Conservation (phyloP, 768 basidiomycete genomes). For the Amanita brunnescens region DNA sequence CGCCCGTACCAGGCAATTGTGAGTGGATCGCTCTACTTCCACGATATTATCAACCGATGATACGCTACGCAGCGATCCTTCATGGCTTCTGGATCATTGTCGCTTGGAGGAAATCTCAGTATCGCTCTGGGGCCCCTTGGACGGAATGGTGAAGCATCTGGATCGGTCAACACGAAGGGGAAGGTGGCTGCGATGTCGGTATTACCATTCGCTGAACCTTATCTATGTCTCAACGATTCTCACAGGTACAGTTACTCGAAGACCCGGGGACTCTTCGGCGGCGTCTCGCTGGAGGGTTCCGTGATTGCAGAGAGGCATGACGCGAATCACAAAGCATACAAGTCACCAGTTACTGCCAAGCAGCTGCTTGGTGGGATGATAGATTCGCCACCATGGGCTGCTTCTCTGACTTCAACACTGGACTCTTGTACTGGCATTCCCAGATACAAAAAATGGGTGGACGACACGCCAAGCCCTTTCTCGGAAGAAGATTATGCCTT, state of each 20-base stretch:
- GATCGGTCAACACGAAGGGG: slow-evolving; percentile 75
- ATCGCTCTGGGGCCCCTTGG: slow-evolving; percentile 88
- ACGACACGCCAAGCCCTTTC: slow-evolving; percentile 29
- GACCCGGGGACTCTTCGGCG: slow-evolving; percentile 90
- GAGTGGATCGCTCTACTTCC: slow-evolving; percentile 19
- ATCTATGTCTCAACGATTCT: slow-evolving; percentile 4
- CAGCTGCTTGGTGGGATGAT: slow-evolving; percentile 74
- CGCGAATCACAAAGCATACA: slow-evolving; percentile 80
- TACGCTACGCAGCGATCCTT: slow-evolving; percentile 53
- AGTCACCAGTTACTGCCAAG: slow-evolving; percentile 62
- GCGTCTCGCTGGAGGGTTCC: slow-evolving; percentile 80
- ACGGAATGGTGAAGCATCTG: slow-evolving; percentile 88
- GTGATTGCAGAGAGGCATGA: slow-evolving; percentile 93
- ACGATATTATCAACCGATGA: neutral
- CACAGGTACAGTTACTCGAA: slow-evolving; percentile 84
- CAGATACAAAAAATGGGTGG: slow-evolving; percentile 60
- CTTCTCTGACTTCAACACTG: slow-evolving; percentile 64
- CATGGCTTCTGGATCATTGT: slow-evolving; percentile 90
- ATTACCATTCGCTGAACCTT: neutral
- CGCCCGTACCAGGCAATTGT: slow-evolving; percentile 46
- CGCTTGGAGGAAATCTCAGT: slow-evolving; percentile 86
- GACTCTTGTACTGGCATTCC: slow-evolving; percentile 66
- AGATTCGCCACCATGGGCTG: slow-evolving; percentile 71
- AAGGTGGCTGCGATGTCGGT: slow-evolving; percentile 84
- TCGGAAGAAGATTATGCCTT: slow-evolving; percentile 47